Conservation (phyloP, 805 yeast species). For the Peterozyma xylosa region DNA sequence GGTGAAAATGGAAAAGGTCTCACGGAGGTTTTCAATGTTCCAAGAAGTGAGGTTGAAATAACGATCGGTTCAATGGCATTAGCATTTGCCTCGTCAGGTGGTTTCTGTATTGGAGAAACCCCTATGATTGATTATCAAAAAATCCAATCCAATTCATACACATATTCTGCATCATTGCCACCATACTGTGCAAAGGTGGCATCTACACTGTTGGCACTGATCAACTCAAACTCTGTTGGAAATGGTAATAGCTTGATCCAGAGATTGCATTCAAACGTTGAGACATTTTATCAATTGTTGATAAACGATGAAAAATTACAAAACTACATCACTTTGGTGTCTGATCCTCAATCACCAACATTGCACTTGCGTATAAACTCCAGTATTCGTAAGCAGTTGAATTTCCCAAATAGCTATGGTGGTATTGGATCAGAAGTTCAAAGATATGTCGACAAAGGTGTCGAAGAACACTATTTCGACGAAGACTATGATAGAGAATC, state of each 20-base stretch:
- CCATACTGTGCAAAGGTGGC: conserved; percentile 76
- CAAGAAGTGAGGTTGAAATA: conserved; percentile 70
- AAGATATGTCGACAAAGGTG: conserved; percentile 36
- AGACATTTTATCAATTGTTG: conserved; percentile 31
- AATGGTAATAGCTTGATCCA: conserved; percentile 25
- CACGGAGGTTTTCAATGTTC: conserved; percentile 62
- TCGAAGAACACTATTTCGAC: conserved; percentile 32
- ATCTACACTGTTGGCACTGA: conserved; percentile 42
- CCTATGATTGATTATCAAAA: conserved; percentile 90
- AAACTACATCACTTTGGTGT: conserved; percentile 41
- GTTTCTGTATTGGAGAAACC: conserved; percentile 81
- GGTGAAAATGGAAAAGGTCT: conserved; percentile 85
- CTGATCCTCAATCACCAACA: conserved; percentile 57
- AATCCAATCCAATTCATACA: conserved; percentile 82
- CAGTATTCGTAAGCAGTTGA: conserved; percentile 32
- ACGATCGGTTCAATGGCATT: conserved; percentile 83
- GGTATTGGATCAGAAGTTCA: conserved; percentile 31
- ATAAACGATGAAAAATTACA: conserved; percentile 26
- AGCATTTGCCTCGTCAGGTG: conserved; percentile 82
- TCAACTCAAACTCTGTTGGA: conserved; percentile 33
- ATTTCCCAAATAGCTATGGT: conserved; percentile 44
- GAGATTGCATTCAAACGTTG: conserved; percentile 31
- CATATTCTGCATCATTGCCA: conserved; percentile 91
- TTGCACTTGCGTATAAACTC: conserved; percentile 56
- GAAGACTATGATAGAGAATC: conserved; percentile 44